Percentiles rank a stretch among this genome's conserved stretches.
Conservation (phyloP, 139 green algal species). For the Micractinium conductrix region DNA sequence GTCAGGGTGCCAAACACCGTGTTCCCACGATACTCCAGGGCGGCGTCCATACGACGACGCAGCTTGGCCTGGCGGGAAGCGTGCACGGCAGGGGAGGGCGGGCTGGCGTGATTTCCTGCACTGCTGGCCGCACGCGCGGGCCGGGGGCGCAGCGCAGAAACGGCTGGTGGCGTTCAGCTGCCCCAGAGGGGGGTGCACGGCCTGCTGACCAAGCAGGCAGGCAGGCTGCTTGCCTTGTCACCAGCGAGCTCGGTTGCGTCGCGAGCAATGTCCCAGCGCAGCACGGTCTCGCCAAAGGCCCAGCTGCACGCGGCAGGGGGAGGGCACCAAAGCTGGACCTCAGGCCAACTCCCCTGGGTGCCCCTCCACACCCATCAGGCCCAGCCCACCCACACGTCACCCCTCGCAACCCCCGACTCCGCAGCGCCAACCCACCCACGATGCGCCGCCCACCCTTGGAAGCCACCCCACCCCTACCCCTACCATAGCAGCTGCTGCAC, state of each 20-base stretch:
- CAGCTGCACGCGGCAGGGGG: background rate
- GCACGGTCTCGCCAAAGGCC: constrained; percentile 35
- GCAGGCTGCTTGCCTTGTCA: background rate
- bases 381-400: no score
- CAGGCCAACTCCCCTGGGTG: background rate
- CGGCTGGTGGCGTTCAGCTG: background rate
- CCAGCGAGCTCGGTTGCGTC: background rate
- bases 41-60: constrained; percentile 32
- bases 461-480: no score
- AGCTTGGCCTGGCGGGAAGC: background rate
- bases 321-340: background rate
- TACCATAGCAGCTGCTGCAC: background rate
- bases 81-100: background rate
- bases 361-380: no score
- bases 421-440: no score
- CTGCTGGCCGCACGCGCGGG: background rate
- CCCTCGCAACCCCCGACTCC: no score
- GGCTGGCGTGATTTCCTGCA: background rate
- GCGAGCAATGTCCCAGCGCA: constrained; percentile 48
- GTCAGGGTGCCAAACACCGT: constrained; percentile 17
- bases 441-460: no score
- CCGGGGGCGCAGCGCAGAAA: background rate
- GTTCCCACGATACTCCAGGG: constrained; percentile 52
- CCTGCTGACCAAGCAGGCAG: background rate
- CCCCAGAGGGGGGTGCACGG: background rate